A percentile compares a stretch with the other conserved stretches of the same genome.
Conservation (phyloP, 208 protist genomes). For the Crithidia acanthocephali region DNA sequence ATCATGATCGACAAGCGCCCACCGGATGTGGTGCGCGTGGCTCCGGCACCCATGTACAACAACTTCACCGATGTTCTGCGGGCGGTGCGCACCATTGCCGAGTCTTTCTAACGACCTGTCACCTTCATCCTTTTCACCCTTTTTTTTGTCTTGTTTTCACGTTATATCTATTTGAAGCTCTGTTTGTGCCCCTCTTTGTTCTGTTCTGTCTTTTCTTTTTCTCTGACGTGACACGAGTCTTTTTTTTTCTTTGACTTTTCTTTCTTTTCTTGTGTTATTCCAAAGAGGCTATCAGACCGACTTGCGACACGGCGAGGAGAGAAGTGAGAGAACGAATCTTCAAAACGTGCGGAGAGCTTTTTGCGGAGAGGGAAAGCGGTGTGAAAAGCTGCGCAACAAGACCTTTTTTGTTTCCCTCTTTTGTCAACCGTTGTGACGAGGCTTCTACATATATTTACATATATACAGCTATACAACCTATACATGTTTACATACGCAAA, state of each 20-base stretch:
- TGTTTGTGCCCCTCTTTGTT: background rate
- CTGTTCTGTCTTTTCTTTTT: conserved; percentile 26
- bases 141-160: background rate
- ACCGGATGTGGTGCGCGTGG: conserved; percentile 75
- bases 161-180: background rate
- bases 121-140: background rate
- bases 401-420: too few relatives aligned
- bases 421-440: too few relatives aligned
- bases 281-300: background rate
- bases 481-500: too few relatives aligned
- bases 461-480: too few relatives aligned
- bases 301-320: too few relatives aligned
- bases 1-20: conserved; percentile 60
- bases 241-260: conserved; percentile 7
- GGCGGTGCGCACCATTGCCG: conserved; percentile 54
- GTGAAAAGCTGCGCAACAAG: too few relatives aligned
- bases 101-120: conserved; percentile 37
- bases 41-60: conserved; percentile 94
- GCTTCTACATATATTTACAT: too few relatives aligned
- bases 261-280: background rate
- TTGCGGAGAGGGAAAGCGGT: too few relatives aligned
- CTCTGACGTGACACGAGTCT: too few relatives aligned
- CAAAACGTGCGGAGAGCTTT: too few relatives aligned
- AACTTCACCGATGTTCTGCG: conserved; percentile 88
- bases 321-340: too few relatives aligned